Base-by-base conservation (phyloP, 2,329 filamentous ascomycete species). In the Beauveria rudraprayagi region DNA sequence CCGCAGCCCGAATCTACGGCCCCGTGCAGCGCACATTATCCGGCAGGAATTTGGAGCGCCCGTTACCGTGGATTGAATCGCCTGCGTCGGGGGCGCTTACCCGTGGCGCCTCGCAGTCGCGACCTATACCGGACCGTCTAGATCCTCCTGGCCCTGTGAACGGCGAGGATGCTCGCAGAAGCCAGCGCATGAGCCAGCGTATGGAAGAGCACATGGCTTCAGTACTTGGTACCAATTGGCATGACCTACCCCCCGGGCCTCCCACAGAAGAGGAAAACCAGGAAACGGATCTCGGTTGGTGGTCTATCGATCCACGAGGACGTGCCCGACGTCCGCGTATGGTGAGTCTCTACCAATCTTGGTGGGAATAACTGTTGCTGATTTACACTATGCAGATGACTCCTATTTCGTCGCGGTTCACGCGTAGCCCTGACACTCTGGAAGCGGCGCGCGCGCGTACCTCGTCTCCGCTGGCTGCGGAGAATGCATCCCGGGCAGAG, bases 371-470 rank as follows among this genome's bases (percentile, higher is more conserved):
- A 48, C 77, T 85, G 70, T 84, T 83, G 72, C 71, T 81, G 47
- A 86, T 86, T 67, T 86, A 83, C 64, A 87, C 79, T 11, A 83
- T 81, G 11, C 17, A 61, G 58, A 46, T 48, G 24, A 54, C 60
- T 47, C 53, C 46, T 1, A 57, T 61, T 14, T 51, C 60, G 11
- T 52, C 60, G 8, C 60, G 60, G n/a, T 61, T 61, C 11, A 61
- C 54, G 16, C 53, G 60, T 28, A 61, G 60, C 40, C 60, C 60
- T 26, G 60, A 61, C 22, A 43, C 47, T 16, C 41, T 57, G n/a
- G 60, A 19, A 24, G 40, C 58, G 3, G 28, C n/a, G 24, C 34
- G 55, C 19, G 55, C 54, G 48, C 40, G 28, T 14, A 57, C 54
- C 17, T 58, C 56, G 19, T 51, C 56, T 11, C 34, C 56, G 7